Conservation (phyloP, 1,284 basidiomycete genomes). For the Ganoderma sinense region DNA sequence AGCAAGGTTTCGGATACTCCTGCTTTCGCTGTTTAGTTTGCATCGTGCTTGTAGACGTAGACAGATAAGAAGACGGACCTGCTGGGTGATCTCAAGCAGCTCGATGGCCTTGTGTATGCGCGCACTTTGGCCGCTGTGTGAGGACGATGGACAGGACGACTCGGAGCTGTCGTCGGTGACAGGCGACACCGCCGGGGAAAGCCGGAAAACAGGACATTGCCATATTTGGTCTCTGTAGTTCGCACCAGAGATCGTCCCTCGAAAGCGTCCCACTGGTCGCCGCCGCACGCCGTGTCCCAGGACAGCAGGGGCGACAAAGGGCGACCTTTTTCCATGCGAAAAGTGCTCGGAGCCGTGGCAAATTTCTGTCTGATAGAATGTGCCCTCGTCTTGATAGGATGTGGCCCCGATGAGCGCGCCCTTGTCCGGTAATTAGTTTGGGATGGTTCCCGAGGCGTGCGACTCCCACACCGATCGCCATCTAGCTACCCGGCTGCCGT, state of each 20-base stretch:
- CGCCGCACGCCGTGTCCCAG: background rate
- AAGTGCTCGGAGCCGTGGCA: background rate
- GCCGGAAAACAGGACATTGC: background rate
- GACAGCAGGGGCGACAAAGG: background rate
- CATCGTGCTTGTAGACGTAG: background rate
- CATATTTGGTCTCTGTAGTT: slow-evolving; percentile 2
- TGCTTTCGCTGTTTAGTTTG: background rate
- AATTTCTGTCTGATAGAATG: background rate
- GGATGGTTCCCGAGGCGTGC: background rate
- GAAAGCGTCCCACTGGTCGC: background rate
- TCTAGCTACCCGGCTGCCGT: background rate
- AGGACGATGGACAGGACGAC: slow-evolving; percentile 6
- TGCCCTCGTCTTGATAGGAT: background rate
- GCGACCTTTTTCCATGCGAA: slow-evolving; percentile 1
- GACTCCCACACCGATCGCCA: slow-evolving; percentile 3
- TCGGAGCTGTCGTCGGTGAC: slow-evolving; percentile 3
- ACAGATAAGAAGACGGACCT: background rate
- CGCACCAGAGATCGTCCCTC: background rate
- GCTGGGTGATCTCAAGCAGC: no score
- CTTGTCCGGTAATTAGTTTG: background rate
- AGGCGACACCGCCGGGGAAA: background rate
- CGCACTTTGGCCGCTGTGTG: background rate
- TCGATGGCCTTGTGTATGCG: background rate
- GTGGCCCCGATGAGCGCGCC: background rate
- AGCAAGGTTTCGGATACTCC: background rate